Percentiles rank a stretch among this genome's conserved stretches.
These are phyloP conservation scores for Alternaria ethzedia DNA, from an alignment of 2,329 filamentous ascomycete genomes.

Conservation along the genomic window DNA sequence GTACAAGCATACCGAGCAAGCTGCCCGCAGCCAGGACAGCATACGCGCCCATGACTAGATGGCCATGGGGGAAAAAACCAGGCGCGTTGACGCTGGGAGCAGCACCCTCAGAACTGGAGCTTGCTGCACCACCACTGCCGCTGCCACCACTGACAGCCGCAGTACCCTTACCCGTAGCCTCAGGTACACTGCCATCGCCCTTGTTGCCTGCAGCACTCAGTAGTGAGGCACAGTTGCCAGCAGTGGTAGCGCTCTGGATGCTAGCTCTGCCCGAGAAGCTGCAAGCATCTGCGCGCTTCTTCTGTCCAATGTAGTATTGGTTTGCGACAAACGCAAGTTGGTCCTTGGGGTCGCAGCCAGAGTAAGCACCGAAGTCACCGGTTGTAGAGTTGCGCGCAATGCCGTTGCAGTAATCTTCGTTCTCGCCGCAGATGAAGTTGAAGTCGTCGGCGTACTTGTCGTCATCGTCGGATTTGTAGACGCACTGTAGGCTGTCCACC, in stretches of 20 bases:
- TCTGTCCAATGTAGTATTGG: slow-evolving; percentile 67
- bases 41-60: slow-evolving; percentile 28
- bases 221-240: slow-evolving; percentile 62
- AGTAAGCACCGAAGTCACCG: slow-evolving; percentile 76
- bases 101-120: slow-evolving; percentile 21
- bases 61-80: slow-evolving; percentile 35
- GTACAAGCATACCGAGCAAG: slow-evolving; percentile 35
- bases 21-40: slow-evolving; percentile 27
- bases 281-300: slow-evolving; percentile 63
- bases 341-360: slow-evolving; percentile 73
- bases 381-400: slow-evolving; percentile 71
- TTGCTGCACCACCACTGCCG: slow-evolving; percentile 5
- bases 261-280: slow-evolving; percentile 72
- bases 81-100: slow-evolving; percentile 28
- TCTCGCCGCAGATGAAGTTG: slow-evolving; percentile 70
- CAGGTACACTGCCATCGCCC: slow-evolving; percentile 60
- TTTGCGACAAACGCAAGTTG: slow-evolving; percentile 78
- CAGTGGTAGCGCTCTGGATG: slow-evolving; percentile 57
- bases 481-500: slow-evolving; percentile 73
- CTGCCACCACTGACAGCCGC: slow-evolving; percentile 15
- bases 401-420: slow-evolving; percentile 65
- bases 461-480: slow-evolving; percentile 65
- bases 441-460: slow-evolving; percentile 73
- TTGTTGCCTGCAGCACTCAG: slow-evolving; percentile 68
- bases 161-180: slow-evolving; percentile 37